phyloP scores from a whole-genome alignment of 495 filamentous ascomycete genomes.

The Xylaria cubensis region DNA sequence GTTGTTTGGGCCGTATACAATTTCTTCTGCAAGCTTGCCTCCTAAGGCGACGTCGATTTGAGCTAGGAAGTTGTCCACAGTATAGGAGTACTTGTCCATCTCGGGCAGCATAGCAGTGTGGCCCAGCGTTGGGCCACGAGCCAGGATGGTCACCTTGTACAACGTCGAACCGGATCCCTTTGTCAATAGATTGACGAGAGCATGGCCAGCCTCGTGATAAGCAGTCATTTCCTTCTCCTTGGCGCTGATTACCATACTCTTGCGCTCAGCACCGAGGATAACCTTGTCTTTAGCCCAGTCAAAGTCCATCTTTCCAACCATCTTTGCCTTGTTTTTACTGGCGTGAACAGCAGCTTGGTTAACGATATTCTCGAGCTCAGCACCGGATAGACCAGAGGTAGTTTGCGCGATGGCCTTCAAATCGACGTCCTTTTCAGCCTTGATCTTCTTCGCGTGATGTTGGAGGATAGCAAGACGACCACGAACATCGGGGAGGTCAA shows the following conservation, averaged over 20 bases:
- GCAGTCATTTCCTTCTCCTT: constrained; percentile 90
- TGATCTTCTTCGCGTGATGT: constrained; percentile 89
- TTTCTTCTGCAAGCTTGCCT: constrained; percentile 92
- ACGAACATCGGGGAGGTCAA: constrained; percentile 92
- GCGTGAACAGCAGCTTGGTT: constrained; percentile 96
- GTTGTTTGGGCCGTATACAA: constrained; percentile 85
- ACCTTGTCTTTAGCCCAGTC: constrained; percentile 99
- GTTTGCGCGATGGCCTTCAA: constrained; percentile 80
- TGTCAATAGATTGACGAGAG: constrained; percentile 84
- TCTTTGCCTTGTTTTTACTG: constrained; percentile 74
- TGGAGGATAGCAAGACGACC: constrained; percentile 90
- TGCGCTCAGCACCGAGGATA: constrained; percentile 93
- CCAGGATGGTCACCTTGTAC: constrained; percentile 97
- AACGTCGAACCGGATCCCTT: constrained; percentile 70
- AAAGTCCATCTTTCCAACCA: constrained; percentile 79
- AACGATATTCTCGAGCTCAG: constrained; percentile 93
- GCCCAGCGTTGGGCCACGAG: constrained; percentile 83
- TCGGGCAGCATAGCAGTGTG: constrained; percentile 84
- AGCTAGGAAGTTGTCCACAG: constrained; percentile 74
- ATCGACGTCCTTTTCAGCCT: constrained; percentile 79
- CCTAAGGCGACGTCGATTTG: constrained; percentile 85
- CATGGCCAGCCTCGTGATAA: constrained; percentile 97
- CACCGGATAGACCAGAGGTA: constrained; percentile 91
- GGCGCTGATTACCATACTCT: constrained; percentile 83
- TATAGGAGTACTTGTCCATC: constrained; percentile 84